Evolutionary conservation across 495 filamentous ascomycete species (phyloP).

Genomic region (Eremomyces bilateralis): DNA sequence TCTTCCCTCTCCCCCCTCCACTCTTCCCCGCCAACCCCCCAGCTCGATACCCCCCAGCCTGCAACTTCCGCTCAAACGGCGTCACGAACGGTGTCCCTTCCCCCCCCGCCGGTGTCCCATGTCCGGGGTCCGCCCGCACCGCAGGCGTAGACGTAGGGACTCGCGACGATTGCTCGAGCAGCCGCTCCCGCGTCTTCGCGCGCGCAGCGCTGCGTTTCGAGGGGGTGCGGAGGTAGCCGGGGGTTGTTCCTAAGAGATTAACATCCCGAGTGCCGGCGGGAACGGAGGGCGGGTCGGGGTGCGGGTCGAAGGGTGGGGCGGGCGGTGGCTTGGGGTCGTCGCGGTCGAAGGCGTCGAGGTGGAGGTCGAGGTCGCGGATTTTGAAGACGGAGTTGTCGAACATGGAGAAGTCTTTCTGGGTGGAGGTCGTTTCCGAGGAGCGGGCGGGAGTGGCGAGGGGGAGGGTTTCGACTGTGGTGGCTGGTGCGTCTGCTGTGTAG

Average conservation of each 20-base stretch:
- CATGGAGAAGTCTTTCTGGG: conserved; percentile 19
- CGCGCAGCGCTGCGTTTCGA: conserved; percentile 8
- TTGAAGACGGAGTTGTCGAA: conserved; percentile 27
- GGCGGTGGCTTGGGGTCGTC: neutral
- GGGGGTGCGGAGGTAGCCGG: conserved; percentile 14
- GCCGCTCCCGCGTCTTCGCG: conserved; percentile 1
- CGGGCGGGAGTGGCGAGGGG: conserved; percentile 4
- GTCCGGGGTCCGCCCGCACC: too few species aligned
- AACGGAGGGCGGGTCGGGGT: conserved; percentile 5
- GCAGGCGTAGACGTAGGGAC: too few species aligned
- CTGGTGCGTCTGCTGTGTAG: neutral
- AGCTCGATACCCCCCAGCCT: conserved; percentile 8
- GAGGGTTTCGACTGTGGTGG: neutral
- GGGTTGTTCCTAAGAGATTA: conserved; percentile 7
- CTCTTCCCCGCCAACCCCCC: neutral
- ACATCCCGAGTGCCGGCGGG: too few species aligned
- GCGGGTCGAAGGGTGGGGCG: conserved; percentile 5
- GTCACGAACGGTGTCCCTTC: conserved; percentile 8
- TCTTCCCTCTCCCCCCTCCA: neutral
- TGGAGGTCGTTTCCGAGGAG: conserved; percentile 12
- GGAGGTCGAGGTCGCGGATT: conserved; percentile 15
- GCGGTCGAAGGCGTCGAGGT: conserved; percentile 2
- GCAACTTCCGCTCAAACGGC: conserved; percentile 18
- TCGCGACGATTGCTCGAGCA: conserved; percentile 1
- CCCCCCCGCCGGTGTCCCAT: conserved; percentile 1